Percentiles rank a stretch among this genome's conserved stretches.
These are phyloP conservation scores for Coniochaeta sp. DNA, from an alignment of 2,329 filamentous ascomycete species.

Conservation along the genomic window DNA sequence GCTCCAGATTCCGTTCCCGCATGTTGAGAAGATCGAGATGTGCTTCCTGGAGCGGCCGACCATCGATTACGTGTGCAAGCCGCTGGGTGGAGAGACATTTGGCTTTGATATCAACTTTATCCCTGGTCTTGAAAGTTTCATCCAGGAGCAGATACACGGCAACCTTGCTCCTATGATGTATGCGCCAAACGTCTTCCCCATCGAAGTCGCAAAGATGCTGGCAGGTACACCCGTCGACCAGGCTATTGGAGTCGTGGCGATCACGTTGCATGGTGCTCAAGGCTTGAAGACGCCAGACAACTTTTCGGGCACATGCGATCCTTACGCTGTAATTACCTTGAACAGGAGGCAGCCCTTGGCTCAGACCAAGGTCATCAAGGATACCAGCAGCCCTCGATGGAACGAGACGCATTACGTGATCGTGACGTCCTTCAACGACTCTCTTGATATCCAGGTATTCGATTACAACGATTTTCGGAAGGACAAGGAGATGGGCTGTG, in stretches of 20 bases:
- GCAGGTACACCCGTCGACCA: conserved; percentile 90
- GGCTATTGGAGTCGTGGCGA: conserved; percentile 85
- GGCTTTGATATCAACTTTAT: conserved; percentile 99
- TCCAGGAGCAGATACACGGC: conserved; percentile 91
- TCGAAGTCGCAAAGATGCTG: conserved; percentile 97
- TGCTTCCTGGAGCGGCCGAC: conserved; percentile 84
- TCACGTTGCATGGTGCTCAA: conserved; percentile 85
- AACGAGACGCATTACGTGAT: conserved; percentile 96
- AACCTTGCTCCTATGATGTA: conserved; percentile 98
- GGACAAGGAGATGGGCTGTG: conserved; percentile 87
- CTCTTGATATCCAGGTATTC: conserved; percentile 75
- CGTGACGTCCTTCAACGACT: conserved; percentile 82
- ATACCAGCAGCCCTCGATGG: conserved; percentile 85
- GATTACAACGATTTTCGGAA: conserved; percentile 96
- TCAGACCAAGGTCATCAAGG: conserved; percentile 79
- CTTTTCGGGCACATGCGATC: conserved; percentile 85
- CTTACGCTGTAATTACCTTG: conserved; percentile 78
- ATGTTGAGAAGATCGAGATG: conserved; percentile 90
- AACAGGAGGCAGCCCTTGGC: conserved; percentile 77
- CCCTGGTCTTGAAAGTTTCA: conserved; percentile 86
- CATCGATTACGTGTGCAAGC: conserved; percentile 97
- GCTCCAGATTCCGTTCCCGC: conserved; percentile 90
- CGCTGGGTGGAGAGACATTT: conserved; percentile 87
- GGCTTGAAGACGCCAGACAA: conserved; percentile 94
- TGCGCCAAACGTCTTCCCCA: conserved; percentile 92